Evolutionary conservation across 2,329 filamentous ascomycete genomes (phyloP), one percentile per base, ranked within the genome.

Genomic region (Trichoderma koningii): DNA sequence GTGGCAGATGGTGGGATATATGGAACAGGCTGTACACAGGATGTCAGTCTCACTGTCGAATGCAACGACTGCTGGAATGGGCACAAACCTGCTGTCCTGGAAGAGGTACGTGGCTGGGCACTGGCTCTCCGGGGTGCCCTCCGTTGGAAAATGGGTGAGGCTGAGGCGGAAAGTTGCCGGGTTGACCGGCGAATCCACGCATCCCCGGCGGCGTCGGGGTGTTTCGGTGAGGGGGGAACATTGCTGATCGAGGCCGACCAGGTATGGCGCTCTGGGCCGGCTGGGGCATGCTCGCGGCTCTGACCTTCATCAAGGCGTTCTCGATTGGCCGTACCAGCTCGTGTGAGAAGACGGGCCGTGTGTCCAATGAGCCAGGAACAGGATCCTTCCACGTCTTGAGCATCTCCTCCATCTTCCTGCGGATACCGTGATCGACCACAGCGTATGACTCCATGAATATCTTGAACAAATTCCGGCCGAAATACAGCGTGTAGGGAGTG

Each of bases 401-500:
- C 89, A 99, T 94, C 77, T 96, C 93, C 75, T 98, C 95, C 86
- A 99, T 91, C 77, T 96, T 96, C 70, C 89, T 89, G 69, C 95
- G 88, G 23, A 93, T 93, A 66, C 85, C 84, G 68, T 86, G 85
- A 72, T 97, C 93, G 68, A 98, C 93, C 66, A 96, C 86, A 3
- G 90, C 91, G 75, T 98, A 99, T 44, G 95, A 91, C 72, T 96
- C 92, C 93, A 98, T 97, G 75, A 97, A 99, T 5, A 92, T 98
- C 71, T 89, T 87, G 78, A 94, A 98, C 45, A 99, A 86, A 73
- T 94, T 94, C 47, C 92, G 89, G 60, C 93, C 92, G 69, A 99
- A 90, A 76, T 97, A 98, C 14, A 98, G 84, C 0, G 94, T 98
- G 78, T 99, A 99, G 7, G 95, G 95, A 0, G 94, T 97, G 67